Evolutionary conservation across 2,329 filamentous ascomycete species (phyloP).

Genomic region (Leptographium radiaticola): DNA sequence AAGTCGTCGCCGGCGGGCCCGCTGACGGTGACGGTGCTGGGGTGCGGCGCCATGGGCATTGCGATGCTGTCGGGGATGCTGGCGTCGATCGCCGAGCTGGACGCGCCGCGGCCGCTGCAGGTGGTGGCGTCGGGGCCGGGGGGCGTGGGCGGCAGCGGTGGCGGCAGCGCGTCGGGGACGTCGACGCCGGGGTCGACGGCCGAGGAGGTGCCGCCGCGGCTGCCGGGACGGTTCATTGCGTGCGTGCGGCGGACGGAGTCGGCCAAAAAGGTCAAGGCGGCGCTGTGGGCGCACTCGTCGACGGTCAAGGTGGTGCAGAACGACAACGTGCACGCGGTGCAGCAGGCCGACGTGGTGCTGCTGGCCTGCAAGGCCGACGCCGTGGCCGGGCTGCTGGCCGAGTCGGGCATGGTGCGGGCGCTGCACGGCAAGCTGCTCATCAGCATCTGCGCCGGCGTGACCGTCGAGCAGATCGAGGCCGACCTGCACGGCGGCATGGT

Average conservation of each 20-base stretch:
- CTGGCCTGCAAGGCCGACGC: conserved; percentile 73
- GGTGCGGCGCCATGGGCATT: conserved; percentile 77
- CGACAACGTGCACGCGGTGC: conserved; percentile 55
- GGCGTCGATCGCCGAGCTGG: conserved; percentile 47
- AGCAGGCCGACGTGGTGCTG: conserved; percentile 59
- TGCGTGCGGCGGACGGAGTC: conserved; percentile 62
- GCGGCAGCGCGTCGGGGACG: conserved; percentile 28
- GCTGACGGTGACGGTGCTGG: conserved; percentile 67
- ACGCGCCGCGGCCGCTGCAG: conserved; percentile 31
- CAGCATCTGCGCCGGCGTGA: conserved; percentile 68
- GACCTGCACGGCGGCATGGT: conserved; percentile 46
- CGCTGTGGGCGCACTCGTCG: conserved; percentile 49
- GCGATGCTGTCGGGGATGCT: conserved; percentile 75
- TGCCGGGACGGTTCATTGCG: conserved; percentile 67
- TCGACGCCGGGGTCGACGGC: conserved; percentile 32
- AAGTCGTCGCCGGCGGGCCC: neutral
- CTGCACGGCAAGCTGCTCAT: conserved; percentile 70
- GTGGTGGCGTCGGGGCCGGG: conserved; percentile 21
- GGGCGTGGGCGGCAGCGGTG: conserved; percentile 16
- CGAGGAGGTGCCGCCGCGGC: conserved; percentile 36
- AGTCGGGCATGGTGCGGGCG: conserved; percentile 53
- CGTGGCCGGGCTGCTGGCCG: conserved; percentile 53
- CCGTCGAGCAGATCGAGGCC: conserved; percentile 52
- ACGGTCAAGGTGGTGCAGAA: conserved; percentile 55
- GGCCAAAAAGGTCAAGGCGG: conserved; percentile 53